These are phyloP conservation scores for Ilyonectria mors-panacis DNA, from an alignment of 2,329 filamentous ascomycete genomes.

Conservation along the genomic window DNA sequence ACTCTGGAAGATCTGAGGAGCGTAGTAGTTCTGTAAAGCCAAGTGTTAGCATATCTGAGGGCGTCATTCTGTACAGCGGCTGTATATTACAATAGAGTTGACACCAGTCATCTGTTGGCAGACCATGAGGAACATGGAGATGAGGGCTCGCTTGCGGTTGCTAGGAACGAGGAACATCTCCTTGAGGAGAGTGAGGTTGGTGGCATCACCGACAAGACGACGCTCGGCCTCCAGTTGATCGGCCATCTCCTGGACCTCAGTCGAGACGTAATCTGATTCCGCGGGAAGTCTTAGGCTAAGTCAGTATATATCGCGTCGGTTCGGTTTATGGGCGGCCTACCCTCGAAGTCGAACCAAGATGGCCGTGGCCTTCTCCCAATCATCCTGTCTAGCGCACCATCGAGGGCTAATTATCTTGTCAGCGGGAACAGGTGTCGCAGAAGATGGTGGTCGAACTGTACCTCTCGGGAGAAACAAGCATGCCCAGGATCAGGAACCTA, in stretches of 20 bases:
- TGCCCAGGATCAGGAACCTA: constrained; percentile 70
- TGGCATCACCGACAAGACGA: constrained; percentile 4
- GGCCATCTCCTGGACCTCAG: constrained; percentile 70
- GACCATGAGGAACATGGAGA: constrained; percentile 19
- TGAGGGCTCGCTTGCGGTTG: constrained; percentile 20
- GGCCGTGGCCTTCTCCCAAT: constrained; percentile 74
- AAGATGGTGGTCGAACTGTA: constrained; percentile 20
- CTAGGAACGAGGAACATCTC: constrained; percentile 17
- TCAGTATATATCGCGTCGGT: background rate
- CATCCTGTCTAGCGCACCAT: constrained; percentile 77
- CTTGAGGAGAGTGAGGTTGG: constrained; percentile 14
- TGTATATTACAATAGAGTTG: constrained; percentile 48
- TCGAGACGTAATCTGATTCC: constrained; percentile 68
- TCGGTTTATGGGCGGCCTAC: constrained; percentile 41
- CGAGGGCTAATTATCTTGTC: constrained; percentile 67
- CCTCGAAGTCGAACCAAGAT: constrained; percentile 68
- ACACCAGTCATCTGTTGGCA: constrained; percentile 48
- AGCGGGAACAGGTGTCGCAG: constrained; percentile 6
- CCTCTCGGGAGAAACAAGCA: constrained; percentile 71
- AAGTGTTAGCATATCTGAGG: background rate
- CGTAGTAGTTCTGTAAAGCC: constrained; percentile 42
- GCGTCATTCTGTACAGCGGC: background rate
- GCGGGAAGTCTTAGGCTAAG: constrained; percentile 61
- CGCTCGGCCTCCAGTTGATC: constrained; percentile 18
- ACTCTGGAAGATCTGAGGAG: constrained; percentile 49